Evolutionary conservation across 768 basidiomycete species (phyloP).

Genomic region (Mycena belliarum): DNA sequence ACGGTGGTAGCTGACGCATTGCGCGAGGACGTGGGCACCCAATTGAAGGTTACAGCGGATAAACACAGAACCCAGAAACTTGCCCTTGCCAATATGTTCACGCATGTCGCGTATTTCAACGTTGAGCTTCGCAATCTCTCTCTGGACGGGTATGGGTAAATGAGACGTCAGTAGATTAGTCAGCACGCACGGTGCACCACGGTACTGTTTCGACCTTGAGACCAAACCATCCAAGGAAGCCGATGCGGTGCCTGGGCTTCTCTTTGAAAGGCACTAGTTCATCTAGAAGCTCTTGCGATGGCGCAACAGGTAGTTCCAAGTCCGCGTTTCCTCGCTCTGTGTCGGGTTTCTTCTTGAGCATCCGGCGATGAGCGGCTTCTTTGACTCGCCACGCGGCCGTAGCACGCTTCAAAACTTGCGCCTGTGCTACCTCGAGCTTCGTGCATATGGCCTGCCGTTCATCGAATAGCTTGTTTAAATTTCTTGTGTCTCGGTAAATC

Average conservation of each 20-base stretch:
- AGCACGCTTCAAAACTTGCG: constrained; percentile 46
- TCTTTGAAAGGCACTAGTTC: constrained; percentile 51
- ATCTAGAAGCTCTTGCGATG: constrained; percentile 40
- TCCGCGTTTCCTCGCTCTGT: constrained; percentile 26
- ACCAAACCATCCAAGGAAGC: constrained; percentile 52
- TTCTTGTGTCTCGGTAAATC: constrained; percentile 58
- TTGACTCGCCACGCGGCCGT: constrained; percentile 42
- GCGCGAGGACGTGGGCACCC: constrained; percentile 70
- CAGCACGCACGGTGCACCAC: constrained; percentile 51
- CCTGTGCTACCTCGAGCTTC: constrained; percentile 60
- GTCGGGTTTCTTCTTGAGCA: constrained; percentile 28
- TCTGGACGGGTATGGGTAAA: constrained; percentile 30
- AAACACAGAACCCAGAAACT: constrained; percentile 58
- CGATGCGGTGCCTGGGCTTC: constrained; percentile 55
- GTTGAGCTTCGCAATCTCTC: constrained; percentile 54
- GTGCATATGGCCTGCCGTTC: constrained; percentile 46
- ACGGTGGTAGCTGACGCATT: constrained; percentile 56
- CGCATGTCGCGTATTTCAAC: constrained; percentile 42
- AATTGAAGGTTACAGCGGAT: constrained; percentile 72
- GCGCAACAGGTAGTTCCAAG: constrained; percentile 25
- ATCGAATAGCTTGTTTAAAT: constrained; percentile 43
- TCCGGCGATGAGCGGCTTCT: constrained; percentile 36
- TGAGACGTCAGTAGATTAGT: too few relatives aligned
- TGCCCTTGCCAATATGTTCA: constrained; percentile 38
- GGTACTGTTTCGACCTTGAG: constrained; percentile 68